Base-by-base conservation (phyloP, 495 filamentous ascomycete genomes). In the Entonaema liquescens region DNA sequence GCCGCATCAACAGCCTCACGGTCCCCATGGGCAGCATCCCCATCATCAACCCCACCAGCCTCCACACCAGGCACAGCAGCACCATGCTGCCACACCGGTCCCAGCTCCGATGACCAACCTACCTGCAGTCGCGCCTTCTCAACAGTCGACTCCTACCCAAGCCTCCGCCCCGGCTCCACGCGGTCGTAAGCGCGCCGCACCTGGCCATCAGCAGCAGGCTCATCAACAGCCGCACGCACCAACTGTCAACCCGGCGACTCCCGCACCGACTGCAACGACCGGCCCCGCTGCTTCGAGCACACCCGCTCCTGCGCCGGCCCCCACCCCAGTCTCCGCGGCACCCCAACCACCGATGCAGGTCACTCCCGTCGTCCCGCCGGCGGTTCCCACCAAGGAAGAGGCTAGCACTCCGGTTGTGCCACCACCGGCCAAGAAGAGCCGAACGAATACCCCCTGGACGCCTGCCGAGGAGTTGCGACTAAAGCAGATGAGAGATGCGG, bases 381-480 rank as follows among this genome's bases (percentile, higher is more conserved):
- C 77, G 5, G 54, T 71, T 31, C 65, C 79, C 33, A 67, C 65
- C 19, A 74, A 74, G 61, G 77, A 80, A 26, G 74, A 80, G 52
- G 67, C 65, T 7, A 73, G 58, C 38, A 70, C 76, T 0, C 65
- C 76, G 0, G 42, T 81, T 21, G 79, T 83, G 62, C 79, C 84
- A 8, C 87, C 90, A 2, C 90, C 91, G 0, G 88, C 88, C 53
- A 98, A 97, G 83, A 97, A 97, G 83, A 94, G 93, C 70, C 83
- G 95, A 66, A 98, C 95, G 15, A 99, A 99, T 76, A 99, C 95
- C 5, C 95, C 95, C 9, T 99, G 95, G 95, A 97, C 94, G 0
- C 92, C 95, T 3, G 91, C 90, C 28, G 95, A 99, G 79, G 95
- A 99, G 81, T 91, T 94, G 79, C 82, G 93, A 55, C 80, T 99